Conservation (phyloP, 1,139 yeast genomes). For the Scheffersomyces stambukii region DNA sequence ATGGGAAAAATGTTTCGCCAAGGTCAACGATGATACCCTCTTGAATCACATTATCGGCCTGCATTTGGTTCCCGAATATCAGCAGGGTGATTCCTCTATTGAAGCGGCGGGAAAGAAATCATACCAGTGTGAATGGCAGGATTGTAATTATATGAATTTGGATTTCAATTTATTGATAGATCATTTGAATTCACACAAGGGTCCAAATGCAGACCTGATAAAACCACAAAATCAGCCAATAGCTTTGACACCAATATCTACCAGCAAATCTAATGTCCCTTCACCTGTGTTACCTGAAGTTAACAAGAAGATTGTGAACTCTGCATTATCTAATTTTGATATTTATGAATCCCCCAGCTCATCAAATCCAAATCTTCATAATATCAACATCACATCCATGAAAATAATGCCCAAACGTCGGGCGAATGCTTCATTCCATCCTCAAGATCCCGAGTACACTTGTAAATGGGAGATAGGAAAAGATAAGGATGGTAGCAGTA, state of each 20-base stretch:
- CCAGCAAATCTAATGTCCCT: constrained; percentile 2
- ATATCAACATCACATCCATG: constrained; percentile 30
- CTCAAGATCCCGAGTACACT: constrained; percentile 23
- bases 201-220: constrained; percentile 10
- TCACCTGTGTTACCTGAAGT: neutral
- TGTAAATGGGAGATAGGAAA: constrained; percentile 47
- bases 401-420: constrained; percentile 26
- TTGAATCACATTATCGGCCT: constrained; percentile 54
- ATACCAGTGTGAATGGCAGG: constrained; percentile 67
- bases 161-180: constrained; percentile 51
- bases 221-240: constrained; percentile 4
- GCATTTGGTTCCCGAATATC: constrained; percentile 45
- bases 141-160: constrained; percentile 54
- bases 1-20: constrained; percentile 53
- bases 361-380: constrained; percentile 4
- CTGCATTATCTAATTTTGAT: constrained; percentile 1
- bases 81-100: too few relatives aligned
- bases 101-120: constrained; percentile 2
- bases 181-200: constrained; percentile 58
- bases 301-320: neutral
- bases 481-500: constrained; percentile 25
- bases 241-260: constrained; percentile 14
- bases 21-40: constrained; percentile 40
- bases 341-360: neutral
- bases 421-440: neutral